phyloP scores from a whole-genome alignment of 305 asterid genomes.

The Fraxinus sp. region DNA sequence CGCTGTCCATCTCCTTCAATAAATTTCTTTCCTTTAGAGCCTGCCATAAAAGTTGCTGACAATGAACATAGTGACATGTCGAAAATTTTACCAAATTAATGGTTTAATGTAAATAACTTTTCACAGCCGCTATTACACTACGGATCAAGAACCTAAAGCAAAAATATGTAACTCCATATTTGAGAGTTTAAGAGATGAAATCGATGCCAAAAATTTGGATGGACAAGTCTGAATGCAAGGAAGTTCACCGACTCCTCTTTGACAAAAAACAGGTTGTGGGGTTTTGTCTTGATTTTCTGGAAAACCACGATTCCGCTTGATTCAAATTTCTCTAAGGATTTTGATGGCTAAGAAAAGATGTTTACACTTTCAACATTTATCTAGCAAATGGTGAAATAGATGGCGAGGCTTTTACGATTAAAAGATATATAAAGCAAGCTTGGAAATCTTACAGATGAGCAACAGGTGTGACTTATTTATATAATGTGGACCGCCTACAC shows the following conservation, averaged over 20 bases:
- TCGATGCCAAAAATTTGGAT: not conserved
- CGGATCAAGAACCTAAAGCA: not conserved
- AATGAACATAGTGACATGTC: not conserved
- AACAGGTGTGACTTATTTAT: not conserved
- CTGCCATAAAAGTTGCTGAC: constrained; percentile 37
- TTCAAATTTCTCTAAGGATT: not conserved
- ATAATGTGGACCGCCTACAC: not conserved
- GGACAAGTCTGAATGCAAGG: not conserved
- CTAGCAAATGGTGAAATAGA: not conserved
- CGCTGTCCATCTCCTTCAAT: constrained; percentile 52
- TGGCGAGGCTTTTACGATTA: not conserved
- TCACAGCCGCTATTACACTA: not conserved
- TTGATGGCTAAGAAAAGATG: not conserved
- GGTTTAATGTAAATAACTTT: not conserved
- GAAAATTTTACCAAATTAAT: not conserved
- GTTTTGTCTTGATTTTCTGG: not conserved
- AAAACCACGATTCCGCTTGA: not conserved
- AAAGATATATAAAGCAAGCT: not conserved
- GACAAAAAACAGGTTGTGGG: not conserved
- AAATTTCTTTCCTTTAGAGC: constrained; percentile 73
- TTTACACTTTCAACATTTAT: not conserved
- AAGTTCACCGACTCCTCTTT: not conserved
- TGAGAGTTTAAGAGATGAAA: not conserved
- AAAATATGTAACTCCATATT: not conserved
- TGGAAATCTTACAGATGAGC: not conserved